Evolutionary conservation across 2,329 filamentous ascomycete species (phyloP), one percentile per base, ranked within the genome.

Genomic region (Endoconidiophora laricicola): DNA sequence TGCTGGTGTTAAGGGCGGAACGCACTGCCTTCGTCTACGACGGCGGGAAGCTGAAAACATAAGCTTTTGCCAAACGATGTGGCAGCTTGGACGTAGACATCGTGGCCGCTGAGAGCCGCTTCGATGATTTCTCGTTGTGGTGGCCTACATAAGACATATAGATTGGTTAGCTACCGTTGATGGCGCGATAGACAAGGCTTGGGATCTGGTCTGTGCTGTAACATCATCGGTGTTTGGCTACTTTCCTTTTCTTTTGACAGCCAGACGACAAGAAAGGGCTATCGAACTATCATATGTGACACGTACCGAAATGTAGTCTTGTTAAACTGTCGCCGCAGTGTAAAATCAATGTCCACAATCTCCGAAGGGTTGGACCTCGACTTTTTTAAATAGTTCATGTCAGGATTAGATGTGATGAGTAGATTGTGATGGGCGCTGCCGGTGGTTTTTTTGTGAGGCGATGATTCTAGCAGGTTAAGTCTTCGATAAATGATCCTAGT

Each of bases 71-170:
- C 90, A 62, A 95, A 95, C 7, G 82, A 86, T 2, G 84, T 88
- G 49, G 84, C 84, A 44, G 90, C 90, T 64, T 95, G 90, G 1
- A 96, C 74, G 60, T 94, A 95, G 41, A 96, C 83, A 79, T 96
- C 90, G 55, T 88, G 73, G 14, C 86, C 83, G 50, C 83, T 77
- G 6, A 95, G 71, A 2, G 85, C 84, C 6, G 86, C 83, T 52
- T 74, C 71, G 50, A 96, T 90, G 51, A 95, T 87, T 59, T 96
- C 87, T 53, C 85, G 78, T 61, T 95, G 90, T 37, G 84, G 69
- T 9, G 87, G 86, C 57, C 86, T 87, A 48, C 16, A 26, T 54
- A 16, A 42, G 24, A 40, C 9, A 22, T 43, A 41, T 16, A 22
- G 41, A 41, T 4, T 24, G 22, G 20, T 39, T 38, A 26, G 49